Evolutionary conservation across 2,329 filamentous ascomycete species (phyloP), one percentile per base, ranked within the genome.

Genomic region (Calonectria pauciramosa): DNA sequence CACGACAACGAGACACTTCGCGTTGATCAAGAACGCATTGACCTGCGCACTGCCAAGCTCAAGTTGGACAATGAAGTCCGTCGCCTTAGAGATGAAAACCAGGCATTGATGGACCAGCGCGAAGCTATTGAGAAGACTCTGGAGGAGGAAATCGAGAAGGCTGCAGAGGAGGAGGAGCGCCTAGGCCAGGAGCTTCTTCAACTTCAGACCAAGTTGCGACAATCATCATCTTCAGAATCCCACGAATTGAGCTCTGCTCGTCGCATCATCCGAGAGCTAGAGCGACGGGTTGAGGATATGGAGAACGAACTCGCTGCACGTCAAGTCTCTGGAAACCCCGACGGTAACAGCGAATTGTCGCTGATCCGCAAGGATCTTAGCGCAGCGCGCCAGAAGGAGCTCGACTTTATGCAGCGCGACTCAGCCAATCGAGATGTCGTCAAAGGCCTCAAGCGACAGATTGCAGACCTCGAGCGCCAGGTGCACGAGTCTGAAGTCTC

Each of bases 21-120:
- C 16, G 83, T 94, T 59, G 93, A 95, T 77, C 91, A 93, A 75
- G 94, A 95, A 80, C 92, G 93, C 76, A 85, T 93, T 59, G 92
- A 95, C 69, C 86, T 95, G 30, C 91, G 93, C 23, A 91, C 92
- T 34, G 86, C 90, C n/a, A 94, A 93, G 81, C 86, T 92, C 75
- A 93, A 92, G 80, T 88, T 94, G 23, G 93, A 95, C 76, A 89
- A 87, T 74, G 93, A 95, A 79, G 86, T 94, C 20, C 91, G 91
- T 52, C 88, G 92, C 16, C 85, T 94, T 20, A 91, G 88, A 67
- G 91, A 94, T 11, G 93, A 95, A 81, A 93, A 92, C 79, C 88
- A 87, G 70, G 82, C 87, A 1, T 84, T 94, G 47, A 74, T 86
- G 16, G 89, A 92, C 72, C 89, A 92, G 74, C 91, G 91, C 38